Evolutionary conservation across 2,329 filamentous ascomycete genomes (phyloP).

Genomic region (Aspergillus neotritici): DNA sequence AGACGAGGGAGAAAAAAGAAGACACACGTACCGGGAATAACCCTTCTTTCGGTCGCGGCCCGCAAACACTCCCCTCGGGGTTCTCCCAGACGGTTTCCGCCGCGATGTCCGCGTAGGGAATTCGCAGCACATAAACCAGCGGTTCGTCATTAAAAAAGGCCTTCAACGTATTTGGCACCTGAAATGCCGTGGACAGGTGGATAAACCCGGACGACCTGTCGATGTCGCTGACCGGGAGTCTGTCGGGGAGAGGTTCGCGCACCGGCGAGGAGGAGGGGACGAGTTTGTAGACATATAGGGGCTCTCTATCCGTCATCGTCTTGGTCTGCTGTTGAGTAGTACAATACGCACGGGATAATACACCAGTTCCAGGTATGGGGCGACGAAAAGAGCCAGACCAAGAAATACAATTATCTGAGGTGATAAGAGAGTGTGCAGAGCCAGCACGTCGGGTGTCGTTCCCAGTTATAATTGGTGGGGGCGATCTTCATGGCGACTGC

Average conservation of each 20-base stretch:
- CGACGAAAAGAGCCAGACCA: background rate
- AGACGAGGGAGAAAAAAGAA: background rate
- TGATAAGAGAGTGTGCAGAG: too few species aligned
- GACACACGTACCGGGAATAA: constrained; percentile 34
- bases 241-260: constrained; percentile 32
- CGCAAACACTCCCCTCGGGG: constrained; percentile 33
- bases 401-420: too few species aligned
- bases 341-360: background rate
- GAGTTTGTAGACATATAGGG: constrained; percentile 36
- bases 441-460: too few species aligned
- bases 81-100: constrained; percentile 33
- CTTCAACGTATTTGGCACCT: constrained; percentile 36
- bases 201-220: constrained; percentile 34
- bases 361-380: background rate
- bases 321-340: background rate
- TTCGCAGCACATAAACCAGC: constrained; percentile 34
- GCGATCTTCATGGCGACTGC: too few species aligned
- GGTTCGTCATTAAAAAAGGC: constrained; percentile 35
- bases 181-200: constrained; percentile 34
- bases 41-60: constrained; percentile 33
- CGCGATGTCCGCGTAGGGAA: constrained; percentile 26
- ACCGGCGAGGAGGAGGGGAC: constrained; percentile 31
- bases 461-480: too few species aligned
- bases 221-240: constrained; percentile 33
- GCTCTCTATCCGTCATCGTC: constrained; percentile 21